Evolutionary conservation across 1,284 basidiomycete genomes (phyloP).

Genomic region (Vanrija pseudolonga): DNA sequence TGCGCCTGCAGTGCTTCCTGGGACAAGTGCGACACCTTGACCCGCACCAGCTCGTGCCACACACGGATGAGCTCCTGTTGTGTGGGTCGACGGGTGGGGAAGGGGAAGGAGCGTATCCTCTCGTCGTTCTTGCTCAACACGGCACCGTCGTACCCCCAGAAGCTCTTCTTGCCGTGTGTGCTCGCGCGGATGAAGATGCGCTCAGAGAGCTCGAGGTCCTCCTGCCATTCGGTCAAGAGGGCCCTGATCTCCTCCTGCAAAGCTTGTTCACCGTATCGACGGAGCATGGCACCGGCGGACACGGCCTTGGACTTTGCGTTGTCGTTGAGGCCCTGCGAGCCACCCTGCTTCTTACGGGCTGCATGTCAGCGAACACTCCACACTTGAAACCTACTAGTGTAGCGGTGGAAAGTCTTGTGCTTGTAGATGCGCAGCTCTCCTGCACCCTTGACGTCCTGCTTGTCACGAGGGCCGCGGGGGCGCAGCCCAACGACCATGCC

Average conservation of each 20-base stretch:
- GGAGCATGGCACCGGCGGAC: constrained; percentile 89
- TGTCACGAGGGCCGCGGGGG: constrained; percentile 56
- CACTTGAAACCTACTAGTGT: constrained; percentile 68
- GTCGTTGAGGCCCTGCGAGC: constrained; percentile 88
- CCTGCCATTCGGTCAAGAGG: constrained; percentile 74
- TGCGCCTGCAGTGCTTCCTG: constrained; percentile 77
- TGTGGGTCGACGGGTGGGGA: constrained; percentile 90
- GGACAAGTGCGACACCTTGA: constrained; percentile 81
- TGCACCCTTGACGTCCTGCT: constrained; percentile 53
- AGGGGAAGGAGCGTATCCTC: constrained; percentile 81
- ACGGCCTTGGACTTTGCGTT: constrained; percentile 88
- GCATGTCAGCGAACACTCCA: not conserved
- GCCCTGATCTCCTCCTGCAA: constrained; percentile 87
- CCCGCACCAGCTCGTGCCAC: constrained; percentile 77
- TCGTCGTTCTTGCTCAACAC: constrained; percentile 64
- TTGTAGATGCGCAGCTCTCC: constrained; percentile 70
- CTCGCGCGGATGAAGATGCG: constrained; percentile 85
- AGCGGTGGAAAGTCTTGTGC: constrained; percentile 97
- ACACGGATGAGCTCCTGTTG: constrained; percentile 86
- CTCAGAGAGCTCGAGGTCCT: constrained; percentile 76
- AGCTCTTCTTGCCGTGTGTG: constrained; percentile 76
- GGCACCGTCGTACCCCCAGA: constrained; percentile 77
- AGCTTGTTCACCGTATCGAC: constrained; percentile 92
- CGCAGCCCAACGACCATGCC: constrained; percentile 70
- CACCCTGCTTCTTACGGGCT: constrained; percentile 97